Base-by-base conservation (phyloP, 1,284 basidiomycete species). In the Meripilus lineatus region DNA sequence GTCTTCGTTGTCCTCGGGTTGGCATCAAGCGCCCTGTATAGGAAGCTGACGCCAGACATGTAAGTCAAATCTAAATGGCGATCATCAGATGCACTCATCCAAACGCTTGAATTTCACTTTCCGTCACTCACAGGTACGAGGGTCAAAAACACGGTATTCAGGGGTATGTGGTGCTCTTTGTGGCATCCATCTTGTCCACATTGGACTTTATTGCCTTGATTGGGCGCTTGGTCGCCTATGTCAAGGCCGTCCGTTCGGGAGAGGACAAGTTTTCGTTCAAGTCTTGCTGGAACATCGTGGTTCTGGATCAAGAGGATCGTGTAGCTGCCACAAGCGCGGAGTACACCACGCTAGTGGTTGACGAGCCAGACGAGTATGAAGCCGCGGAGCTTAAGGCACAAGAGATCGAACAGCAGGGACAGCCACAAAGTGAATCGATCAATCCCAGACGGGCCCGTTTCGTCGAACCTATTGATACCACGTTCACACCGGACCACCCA, bases 21-120 rank as follows among this genome's bases (percentile, higher is more conserved):
- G 52, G 69, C 77, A 7, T 65, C 79, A 20, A 82, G 80, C 52
- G 70, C 71, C 2, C 59, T 87, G 25, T 91, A 91, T 60, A 71
- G 70, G 42, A 88, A 88, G 54, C 61, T 84, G 44, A 89, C 86
- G 1, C 87, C 88, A 1, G 72, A 90, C 62, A 80, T 90, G 83
- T 92, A 68, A 61, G 80, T 70, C 42, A 25, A 13, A 18, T 32
- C 25, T 20, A 36, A 17, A 25, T 34, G 26, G 15, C 10, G 17
- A 32, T 23, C 5, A 22, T 25, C 15, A 8, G 40, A 8, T 14
- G 18, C 34, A 17, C 33, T 37, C 13, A 36, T 32, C 15, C 32
- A 38, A 35, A 22, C 15, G 17, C 23, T 28, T 23, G 10, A 45
- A 32, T 10, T 21, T 47, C 20, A 37, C 37, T 37, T 40, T 21